Percentiles rank a stretch among this genome's conserved stretches.
Conservation (phyloP, 345 rosid species). For the Linum lewisii region DNA sequence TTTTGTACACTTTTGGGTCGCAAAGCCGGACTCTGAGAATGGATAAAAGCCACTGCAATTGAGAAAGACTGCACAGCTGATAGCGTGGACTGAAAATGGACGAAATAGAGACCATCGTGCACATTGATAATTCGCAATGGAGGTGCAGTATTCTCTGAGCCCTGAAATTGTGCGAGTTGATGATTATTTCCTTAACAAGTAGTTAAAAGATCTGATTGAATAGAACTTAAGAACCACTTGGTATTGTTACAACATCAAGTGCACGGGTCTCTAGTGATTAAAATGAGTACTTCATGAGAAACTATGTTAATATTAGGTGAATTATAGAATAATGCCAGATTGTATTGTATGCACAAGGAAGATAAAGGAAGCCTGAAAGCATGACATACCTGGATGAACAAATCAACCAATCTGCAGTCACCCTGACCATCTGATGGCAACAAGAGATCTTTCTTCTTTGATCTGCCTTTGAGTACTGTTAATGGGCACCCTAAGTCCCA, state of each 20-base stretch:
- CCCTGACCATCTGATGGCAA: slow-evolving; percentile 24
- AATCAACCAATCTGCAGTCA: slow-evolving; percentile 54
- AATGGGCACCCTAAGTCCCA: slow-evolving; percentile 93
- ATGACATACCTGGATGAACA: slow-evolving; percentile 44
- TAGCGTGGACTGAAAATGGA: slow-evolving; percentile 53
- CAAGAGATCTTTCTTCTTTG: slow-evolving; percentile 27
- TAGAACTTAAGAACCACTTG: not conserved
- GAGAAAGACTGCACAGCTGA: slow-evolving; percentile 78
- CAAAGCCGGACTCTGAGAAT: slow-evolving; percentile 47
- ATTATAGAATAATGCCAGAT: too few relatives aligned
- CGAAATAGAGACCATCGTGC: slow-evolving; percentile 55
- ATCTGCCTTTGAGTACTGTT: slow-evolving; percentile 36
- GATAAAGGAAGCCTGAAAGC: not conserved
- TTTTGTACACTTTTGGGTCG: slow-evolving; percentile 39
- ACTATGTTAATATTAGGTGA: not conserved
- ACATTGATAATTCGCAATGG: slow-evolving; percentile 61
- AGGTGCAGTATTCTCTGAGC: slow-evolving; percentile 35
- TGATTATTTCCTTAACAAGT: slow-evolving; percentile 7
- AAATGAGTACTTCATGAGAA: not conserved
- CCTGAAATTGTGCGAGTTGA: slow-evolving; percentile 29
- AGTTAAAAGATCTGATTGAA: slow-evolving; percentile 4
- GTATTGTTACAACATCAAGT: not conserved
- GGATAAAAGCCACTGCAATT: slow-evolving; percentile 73
- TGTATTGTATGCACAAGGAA: too few relatives aligned
- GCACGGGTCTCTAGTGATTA: not conserved